These are phyloP conservation scores for Crithidia expoeki DNA, from an alignment of 208 protist species.

Conservation along the genomic window DNA sequence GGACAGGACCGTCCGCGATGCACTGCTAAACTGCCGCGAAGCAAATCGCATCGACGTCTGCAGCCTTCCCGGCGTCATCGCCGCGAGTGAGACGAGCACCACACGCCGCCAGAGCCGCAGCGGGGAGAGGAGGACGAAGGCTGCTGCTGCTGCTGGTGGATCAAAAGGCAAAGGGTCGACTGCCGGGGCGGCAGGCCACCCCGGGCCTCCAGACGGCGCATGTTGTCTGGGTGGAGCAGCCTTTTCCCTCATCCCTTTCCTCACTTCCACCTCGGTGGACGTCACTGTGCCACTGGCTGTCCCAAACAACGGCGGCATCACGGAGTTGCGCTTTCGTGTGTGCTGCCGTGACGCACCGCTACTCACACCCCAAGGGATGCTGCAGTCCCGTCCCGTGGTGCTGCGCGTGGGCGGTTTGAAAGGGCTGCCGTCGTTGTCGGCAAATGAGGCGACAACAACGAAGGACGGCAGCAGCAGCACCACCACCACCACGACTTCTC, in stretches of 20 bases:
- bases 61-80: background rate
- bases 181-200: background rate
- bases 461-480: background rate
- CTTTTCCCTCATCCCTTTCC: conserved; percentile 27
- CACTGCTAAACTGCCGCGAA: conserved; percentile 19
- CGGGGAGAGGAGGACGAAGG: conserved; percentile 9
- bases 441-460: background rate
- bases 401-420: conserved; percentile 24
- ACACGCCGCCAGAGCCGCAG: conserved; percentile 4
- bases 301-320: background rate
- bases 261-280: conserved; percentile 21
- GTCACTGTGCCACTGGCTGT: conserved; percentile 12
- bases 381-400: conserved; percentile 31
- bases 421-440: conserved; percentile 14
- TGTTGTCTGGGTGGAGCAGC: conserved; percentile 14
- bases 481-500: conserved; percentile 5
- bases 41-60: conserved; percentile 35
- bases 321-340: conserved; percentile 26
- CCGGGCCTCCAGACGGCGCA: conserved; percentile 18
- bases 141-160: background rate
- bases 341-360: conserved; percentile 24
- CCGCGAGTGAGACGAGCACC: background rate
- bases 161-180: conserved; percentile 16
- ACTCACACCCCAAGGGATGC: conserved; percentile 19
- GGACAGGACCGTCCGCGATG: conserved; percentile 8